Evolutionary conservation across 2,329 filamentous ascomycete genomes (phyloP).

Genomic region (Aspergillus pseudoglaucus): DNA sequence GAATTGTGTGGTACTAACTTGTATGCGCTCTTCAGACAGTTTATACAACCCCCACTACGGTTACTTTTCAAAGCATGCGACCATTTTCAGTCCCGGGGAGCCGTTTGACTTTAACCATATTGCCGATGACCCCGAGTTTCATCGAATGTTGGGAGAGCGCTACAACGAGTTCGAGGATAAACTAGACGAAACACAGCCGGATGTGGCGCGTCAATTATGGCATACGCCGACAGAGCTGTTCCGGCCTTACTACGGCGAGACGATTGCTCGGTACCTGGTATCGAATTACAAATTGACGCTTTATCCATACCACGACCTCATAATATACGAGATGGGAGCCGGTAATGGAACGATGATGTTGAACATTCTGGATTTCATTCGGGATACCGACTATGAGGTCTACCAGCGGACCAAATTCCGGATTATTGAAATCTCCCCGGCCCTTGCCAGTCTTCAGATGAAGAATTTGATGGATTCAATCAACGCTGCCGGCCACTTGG

Average conservation of each 20-base stretch:
- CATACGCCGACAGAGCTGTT: constrained; percentile 98
- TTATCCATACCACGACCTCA: constrained; percentile 92
- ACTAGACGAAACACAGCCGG: constrained; percentile 65
- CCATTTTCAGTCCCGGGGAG: constrained; percentile 88
- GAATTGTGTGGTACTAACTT: not conserved
- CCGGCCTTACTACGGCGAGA: constrained; percentile 91
- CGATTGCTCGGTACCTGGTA: constrained; percentile 90
- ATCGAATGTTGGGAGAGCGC: constrained; percentile 65
- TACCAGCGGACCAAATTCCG: constrained; percentile 90
- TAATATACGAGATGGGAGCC: constrained; percentile 98
- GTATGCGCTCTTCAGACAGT: constrained; percentile 56
- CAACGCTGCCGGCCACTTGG: constrained; percentile 65
- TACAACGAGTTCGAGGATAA: constrained; percentile 88
- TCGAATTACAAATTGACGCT: constrained; percentile 91
- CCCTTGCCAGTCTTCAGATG: constrained; percentile 71
- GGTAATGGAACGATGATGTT: constrained; percentile 97
- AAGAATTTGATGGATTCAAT: constrained; percentile 62
- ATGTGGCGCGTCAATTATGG: constrained; percentile 86
- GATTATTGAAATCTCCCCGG: constrained; percentile 89
- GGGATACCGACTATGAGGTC: constrained; percentile 78
- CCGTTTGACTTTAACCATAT: constrained; percentile 83
- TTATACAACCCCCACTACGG: constrained; percentile 92
- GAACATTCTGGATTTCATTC: constrained; percentile 95
- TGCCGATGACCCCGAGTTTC: constrained; percentile 79
- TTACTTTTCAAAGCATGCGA: constrained; percentile 93